Conservation (phyloP, 208 protist species). For the Crithidia expoeki region DNA sequence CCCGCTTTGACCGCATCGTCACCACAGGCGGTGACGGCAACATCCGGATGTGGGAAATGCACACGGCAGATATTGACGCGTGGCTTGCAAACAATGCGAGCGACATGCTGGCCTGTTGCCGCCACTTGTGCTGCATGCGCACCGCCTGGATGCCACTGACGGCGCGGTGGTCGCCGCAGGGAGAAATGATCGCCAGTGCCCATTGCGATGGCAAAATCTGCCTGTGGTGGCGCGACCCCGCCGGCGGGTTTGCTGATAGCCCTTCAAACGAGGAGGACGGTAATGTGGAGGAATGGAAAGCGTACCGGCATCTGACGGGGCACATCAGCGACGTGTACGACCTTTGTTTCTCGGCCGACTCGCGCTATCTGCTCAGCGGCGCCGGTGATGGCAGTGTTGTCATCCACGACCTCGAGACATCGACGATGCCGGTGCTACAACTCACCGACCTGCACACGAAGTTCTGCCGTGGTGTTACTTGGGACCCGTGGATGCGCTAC, state of each 20-base stretch:
- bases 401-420: constrained; percentile 78
- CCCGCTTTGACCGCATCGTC: constrained; percentile 56
- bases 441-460: constrained; percentile 67
- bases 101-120: constrained; percentile 76
- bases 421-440: constrained; percentile 72
- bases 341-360: constrained; percentile 85
- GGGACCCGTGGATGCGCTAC: constrained; percentile 83
- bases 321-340: constrained; percentile 90
- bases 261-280: constrained; percentile 13
- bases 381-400: constrained; percentile 79
- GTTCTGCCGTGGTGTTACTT: constrained; percentile 88
- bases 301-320: constrained; percentile 82
- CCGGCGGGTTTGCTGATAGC: constrained; percentile 9
- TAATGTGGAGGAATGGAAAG: constrained; percentile 77
- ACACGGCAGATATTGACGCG: constrained; percentile 42
- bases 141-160: constrained; percentile 80
- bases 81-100: constrained; percentile 63
- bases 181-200: constrained; percentile 75
- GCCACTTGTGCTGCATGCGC: constrained; percentile 62
- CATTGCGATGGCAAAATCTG: constrained; percentile 88
- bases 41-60: constrained; percentile 72
- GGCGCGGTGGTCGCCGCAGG: constrained; percentile 85
- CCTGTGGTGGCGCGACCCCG: constrained; percentile 78
- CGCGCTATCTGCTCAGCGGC: constrained; percentile 77
- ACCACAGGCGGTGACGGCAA: constrained; percentile 85